Evolutionary conservation across 176 grass and related monocot species (phyloP).

Genomic region (Rhipidocladum racemiflorum): DNA sequence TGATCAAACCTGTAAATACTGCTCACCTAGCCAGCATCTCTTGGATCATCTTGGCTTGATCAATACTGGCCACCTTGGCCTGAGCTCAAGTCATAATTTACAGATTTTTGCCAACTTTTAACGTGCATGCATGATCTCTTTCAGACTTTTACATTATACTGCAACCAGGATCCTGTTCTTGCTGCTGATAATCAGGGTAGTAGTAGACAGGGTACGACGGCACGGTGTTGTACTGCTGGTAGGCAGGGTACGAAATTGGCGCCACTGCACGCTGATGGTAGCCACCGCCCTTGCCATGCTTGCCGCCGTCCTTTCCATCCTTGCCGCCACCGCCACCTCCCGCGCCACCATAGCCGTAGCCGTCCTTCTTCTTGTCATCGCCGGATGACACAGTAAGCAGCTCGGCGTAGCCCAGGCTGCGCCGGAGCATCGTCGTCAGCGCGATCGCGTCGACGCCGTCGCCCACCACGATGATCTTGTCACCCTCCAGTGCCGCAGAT

Average conservation of each 20-base stretch:
- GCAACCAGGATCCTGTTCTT: slow-evolving; percentile 52
- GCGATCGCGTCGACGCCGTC: slow-evolving; percentile 52
- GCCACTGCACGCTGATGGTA: not conserved
- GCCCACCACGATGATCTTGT: slow-evolving; percentile 51
- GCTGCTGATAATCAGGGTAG: slow-evolving; percentile 31
- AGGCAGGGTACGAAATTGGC: slow-evolving; percentile 4
- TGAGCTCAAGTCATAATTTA: not conserved
- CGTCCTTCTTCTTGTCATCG: slow-evolving; percentile 48
- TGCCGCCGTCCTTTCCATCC: slow-evolving; percentile 15
- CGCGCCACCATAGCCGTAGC: slow-evolving; percentile 16
- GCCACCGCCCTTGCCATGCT: not conserved
- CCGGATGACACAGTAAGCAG: slow-evolving; percentile 53
- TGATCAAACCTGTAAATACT: not conserved
- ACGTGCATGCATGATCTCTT: no score
- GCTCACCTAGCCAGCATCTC: not conserved
- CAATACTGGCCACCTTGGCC: not conserved
- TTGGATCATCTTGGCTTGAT: not conserved
- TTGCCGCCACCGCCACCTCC: not conserved
- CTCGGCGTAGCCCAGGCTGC: slow-evolving; percentile 55
- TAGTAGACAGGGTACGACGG: slow-evolving; percentile 40
- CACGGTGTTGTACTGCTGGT: slow-evolving; percentile 47
- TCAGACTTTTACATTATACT: slow-evolving; percentile 35
- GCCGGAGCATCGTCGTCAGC: slow-evolving; percentile 52
- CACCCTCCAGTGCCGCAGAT: slow-evolving; percentile 53
- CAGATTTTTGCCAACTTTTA: not conserved